Base-by-base conservation (phyloP, 306 rosid species). In the Ziziphus jujuba region DNA sequence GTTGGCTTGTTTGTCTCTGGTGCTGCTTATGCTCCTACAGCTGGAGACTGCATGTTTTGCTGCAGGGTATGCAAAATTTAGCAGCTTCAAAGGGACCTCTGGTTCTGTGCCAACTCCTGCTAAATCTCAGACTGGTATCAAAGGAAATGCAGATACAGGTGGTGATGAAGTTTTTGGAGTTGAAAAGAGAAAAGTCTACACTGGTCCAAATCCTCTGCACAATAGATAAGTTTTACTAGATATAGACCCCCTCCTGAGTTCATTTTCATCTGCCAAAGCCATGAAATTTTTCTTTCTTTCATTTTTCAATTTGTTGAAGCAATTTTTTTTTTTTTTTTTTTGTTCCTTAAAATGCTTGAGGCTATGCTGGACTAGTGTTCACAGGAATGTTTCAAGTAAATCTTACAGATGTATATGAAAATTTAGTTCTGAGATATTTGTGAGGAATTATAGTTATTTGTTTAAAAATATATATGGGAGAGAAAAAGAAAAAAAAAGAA, bases 121-220 rank as follows among this genome's bases (percentile, higher is more conserved):
- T 44, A 72, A 58, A 50, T 62, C 74, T 31, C 83, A 55, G 25
- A 71, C 47, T 75, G 77, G 48, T n/a, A 59, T 66, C 43, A 45
- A 65, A 67, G 73, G 62, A 33, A 76, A 50, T 74, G 76, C 59
- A 65, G 54, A 53, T 53, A 72, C 71, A 31, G 56, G 72, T 24
- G 77, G 43, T 53, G 80, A 74, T 47, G 71, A 76, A 67, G 72
- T 75, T 75, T 84, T 87, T 75, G 92, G 72, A 59, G 87, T 69
- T 67, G 90, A 87, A 9, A 82, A 85, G 86, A 90, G 97, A 68
- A 86, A 87, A 74, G 87, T 90, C 53, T 84, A 84, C 83, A 90
- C 97, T 24, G 97, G 97, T 61, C 97, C 97, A 43, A 90, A 90
- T 67, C 97, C 97, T 84, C 85, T 90, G 53, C 97, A 91, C 62